Evolutionary conservation across 345 rosid species (phyloP).

Genomic region (Zanthoxylum bungeanum): DNA sequence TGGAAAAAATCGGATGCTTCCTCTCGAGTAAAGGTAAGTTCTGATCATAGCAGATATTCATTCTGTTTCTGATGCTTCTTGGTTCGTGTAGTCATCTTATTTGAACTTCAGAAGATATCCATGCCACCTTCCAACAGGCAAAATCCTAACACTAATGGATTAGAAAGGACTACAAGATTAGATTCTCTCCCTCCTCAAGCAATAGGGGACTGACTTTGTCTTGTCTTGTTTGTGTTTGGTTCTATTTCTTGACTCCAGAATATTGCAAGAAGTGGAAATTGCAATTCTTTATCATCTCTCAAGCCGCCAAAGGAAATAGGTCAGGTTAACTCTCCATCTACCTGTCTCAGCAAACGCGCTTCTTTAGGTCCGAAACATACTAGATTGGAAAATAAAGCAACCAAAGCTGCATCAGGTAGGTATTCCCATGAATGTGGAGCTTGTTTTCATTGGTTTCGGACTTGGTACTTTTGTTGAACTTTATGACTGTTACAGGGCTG

Average conservation of each 20-base stretch:
- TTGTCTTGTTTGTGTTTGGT: not conserved
- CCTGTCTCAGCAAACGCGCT: constrained; percentile 22
- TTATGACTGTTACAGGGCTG: constrained; percentile 25
- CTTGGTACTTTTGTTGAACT: not conserved
- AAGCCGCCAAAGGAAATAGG: constrained; percentile 24
- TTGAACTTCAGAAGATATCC: constrained; percentile 25
- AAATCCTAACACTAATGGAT: not conserved
- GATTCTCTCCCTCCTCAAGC: constrained; percentile 2
- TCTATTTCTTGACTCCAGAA: constrained; percentile 18
- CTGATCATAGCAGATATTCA: not conserved
- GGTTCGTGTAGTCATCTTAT: not conserved
- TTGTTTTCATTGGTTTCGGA: not conserved
- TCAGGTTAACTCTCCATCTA: constrained; percentile 8
- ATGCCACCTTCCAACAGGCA: constrained; percentile 14
- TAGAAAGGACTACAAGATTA: constrained; percentile 9
- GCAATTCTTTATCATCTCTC: constrained; percentile 13
- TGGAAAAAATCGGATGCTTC: constrained; percentile 16
- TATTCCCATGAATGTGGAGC: not conserved
- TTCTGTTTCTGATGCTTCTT: not conserved
- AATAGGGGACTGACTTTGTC: too few species aligned
- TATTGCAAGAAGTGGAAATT: constrained; percentile 11
- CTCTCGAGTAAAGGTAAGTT: constrained; percentile 23
- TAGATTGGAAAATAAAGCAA: constrained; percentile 20
- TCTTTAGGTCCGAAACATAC: constrained; percentile 22
- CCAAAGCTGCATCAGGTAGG: constrained; percentile 30